Evolutionary conservation across 1,284 basidiomycete genomes (phyloP).

Genomic region (Malassezia sympodialis): DNA sequence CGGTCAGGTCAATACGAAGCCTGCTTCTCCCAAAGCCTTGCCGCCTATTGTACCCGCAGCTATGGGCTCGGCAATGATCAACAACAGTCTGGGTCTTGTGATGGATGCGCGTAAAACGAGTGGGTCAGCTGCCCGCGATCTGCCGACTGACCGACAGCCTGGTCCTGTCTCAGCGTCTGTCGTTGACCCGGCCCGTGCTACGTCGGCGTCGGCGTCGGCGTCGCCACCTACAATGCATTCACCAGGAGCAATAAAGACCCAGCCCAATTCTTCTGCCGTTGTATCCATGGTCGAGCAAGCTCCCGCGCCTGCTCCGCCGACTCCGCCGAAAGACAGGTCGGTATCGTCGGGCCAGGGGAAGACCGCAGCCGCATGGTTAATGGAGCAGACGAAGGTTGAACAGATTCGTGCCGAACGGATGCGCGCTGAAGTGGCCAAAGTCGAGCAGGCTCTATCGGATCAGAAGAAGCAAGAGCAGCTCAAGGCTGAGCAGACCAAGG

Average conservation of each 20-base stretch:
- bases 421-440: not conserved
- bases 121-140: not conserved
- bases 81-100: not conserved
- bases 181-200: not conserved
- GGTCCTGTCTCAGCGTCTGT: not conserved
- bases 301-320: not conserved
- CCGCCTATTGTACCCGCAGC: constrained; percentile 1
- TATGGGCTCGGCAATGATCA: not conserved
- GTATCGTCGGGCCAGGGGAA: not conserved
- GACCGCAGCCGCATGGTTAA: not conserved
- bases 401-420: constrained; percentile 1
- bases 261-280: not conserved
- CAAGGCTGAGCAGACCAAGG: not conserved
- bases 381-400: not conserved
- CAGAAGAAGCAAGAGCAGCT: not conserved
- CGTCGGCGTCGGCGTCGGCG: not conserved
- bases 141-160: not conserved
- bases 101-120: not conserved
- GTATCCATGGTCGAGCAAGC: not conserved
- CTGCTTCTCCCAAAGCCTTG: not conserved
- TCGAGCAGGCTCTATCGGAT: not conserved
- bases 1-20: not conserved
- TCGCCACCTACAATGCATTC: not conserved
- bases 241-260: not conserved
- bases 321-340: not conserved